Conservation (phyloP, 1,139 yeast species). For the Geotrichum bryndzae region DNA sequence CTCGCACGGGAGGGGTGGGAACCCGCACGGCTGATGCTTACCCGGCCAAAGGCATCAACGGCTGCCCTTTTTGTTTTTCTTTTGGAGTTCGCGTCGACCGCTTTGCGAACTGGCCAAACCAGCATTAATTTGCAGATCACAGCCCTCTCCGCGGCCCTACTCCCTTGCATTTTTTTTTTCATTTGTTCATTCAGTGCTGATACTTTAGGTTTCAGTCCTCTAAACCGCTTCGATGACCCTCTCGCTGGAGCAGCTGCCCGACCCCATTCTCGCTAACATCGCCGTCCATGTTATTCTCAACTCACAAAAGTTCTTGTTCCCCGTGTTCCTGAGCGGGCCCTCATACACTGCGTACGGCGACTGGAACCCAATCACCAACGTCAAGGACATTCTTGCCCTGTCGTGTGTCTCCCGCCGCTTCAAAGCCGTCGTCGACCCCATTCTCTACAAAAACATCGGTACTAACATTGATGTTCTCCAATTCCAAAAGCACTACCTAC, state of each 20-base stretch:
- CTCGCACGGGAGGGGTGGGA: no score
- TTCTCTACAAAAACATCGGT: neutral
- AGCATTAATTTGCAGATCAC: no score
- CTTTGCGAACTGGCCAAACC: no score
- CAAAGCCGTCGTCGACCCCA: neutral
- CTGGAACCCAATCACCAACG: neutral
- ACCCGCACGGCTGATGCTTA: no score
- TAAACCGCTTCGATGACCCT: neutral
- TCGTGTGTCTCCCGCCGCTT: neutral
- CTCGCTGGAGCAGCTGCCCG: neutral
- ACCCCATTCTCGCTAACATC: neutral
- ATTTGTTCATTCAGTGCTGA: neutral
- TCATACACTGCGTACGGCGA: conserved; percentile 1
- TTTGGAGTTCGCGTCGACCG: no score
- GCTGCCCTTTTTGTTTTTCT: no score
- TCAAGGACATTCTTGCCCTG: neutral
- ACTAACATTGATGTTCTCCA: neutral
- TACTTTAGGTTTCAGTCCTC: neutral
- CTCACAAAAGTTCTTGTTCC: neutral
- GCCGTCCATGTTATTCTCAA: neutral
- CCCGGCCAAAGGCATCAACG: no score
- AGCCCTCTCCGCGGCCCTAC: no score
- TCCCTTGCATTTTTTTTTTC: neutral
- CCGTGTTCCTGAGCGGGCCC: neutral
- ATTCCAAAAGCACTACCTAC: neutral